phyloP scores from a whole-genome alignment of 768 basidiomycete genomes.

The Lepiota subincarnata region DNA sequence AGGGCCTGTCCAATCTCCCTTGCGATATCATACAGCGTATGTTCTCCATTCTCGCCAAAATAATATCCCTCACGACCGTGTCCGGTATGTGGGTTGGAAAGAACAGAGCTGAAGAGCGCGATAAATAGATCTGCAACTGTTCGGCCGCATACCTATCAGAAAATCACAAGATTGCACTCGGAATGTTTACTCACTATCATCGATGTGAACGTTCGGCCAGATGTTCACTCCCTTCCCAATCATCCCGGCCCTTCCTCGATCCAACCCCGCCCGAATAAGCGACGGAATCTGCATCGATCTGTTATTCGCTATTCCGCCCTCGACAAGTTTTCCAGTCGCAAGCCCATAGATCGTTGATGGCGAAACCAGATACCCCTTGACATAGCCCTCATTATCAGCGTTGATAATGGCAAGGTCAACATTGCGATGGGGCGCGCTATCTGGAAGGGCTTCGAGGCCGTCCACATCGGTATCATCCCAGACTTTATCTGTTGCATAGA shows the following conservation, averaged over 20 bases:
- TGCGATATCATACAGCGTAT: slow-evolving; percentile 37
- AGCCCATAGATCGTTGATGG: slow-evolving; percentile 61
- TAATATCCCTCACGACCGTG: slow-evolving; percentile 53
- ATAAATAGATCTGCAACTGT: slow-evolving; percentile 44
- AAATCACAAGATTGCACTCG: slow-evolving; percentile 1
- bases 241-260: slow-evolving; percentile 47
- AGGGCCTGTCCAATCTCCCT: slow-evolving; percentile 36
- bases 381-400: slow-evolving; percentile 50
- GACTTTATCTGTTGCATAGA: slow-evolving; percentile 29
- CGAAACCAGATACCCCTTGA: slow-evolving; percentile 46
- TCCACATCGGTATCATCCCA: slow-evolving; percentile 47
- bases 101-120: slow-evolving; percentile 36
- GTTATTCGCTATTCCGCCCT: slow-evolving; percentile 48
- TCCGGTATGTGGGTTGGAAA: slow-evolving; percentile 24
- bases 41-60: slow-evolving; percentile 49
- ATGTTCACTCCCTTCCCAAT: slow-evolving; percentile 55
- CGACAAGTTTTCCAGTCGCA: slow-evolving; percentile 42
- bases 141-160: slow-evolving; percentile 15
- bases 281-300: slow-evolving; percentile 50
- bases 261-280: slow-evolving; percentile 40
- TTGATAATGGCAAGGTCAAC: slow-evolving; percentile 44
- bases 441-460: slow-evolving; percentile 42
- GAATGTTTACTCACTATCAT: slow-evolving; percentile 39
- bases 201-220: slow-evolving; percentile 54
- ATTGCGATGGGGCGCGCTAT: slow-evolving; percentile 43